Percentiles rank a stretch among this genome's conserved stretches.
phyloP scores from a whole-genome alignment of 768 basidiomycete species.

The Lactarius trivialis region DNA sequence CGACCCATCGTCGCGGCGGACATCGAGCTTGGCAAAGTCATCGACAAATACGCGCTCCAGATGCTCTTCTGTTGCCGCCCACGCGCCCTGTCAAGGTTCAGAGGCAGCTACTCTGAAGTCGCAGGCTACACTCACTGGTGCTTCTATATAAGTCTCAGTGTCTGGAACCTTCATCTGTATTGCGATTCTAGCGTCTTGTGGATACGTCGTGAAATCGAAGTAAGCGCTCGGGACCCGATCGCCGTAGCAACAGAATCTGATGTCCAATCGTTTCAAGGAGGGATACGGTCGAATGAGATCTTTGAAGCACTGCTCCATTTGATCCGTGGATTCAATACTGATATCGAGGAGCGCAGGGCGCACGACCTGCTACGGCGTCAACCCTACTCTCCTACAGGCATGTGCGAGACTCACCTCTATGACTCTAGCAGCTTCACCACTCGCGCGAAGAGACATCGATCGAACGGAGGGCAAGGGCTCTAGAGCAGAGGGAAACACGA shows the following conservation, averaged over 20 bases:
- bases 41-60: neutral
- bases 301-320: neutral
- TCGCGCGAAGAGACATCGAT: neutral
- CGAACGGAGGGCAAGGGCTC: neutral
- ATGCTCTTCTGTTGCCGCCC: neutral
- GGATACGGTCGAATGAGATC: neutral
- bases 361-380: neutral
- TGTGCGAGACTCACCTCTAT: neutral
- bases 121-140: neutral
- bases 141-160: neutral
- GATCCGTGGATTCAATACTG: neutral
- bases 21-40: neutral
- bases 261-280: neutral
- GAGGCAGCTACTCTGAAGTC: too few species aligned
- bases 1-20: conserved; percentile 1
- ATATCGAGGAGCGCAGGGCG: neutral
- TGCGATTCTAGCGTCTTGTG: neutral
- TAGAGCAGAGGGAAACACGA: neutral
- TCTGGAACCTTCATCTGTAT: neutral
- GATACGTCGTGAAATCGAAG: conserved; percentile 3
- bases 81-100: neutral
- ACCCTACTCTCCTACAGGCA: neutral
- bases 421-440: neutral
- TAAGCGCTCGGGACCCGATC: neutral
- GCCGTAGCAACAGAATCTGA: neutral